Base-by-base conservation (phyloP, 257 asterid species). In the Dorcoceras hygrometricum region DNA sequence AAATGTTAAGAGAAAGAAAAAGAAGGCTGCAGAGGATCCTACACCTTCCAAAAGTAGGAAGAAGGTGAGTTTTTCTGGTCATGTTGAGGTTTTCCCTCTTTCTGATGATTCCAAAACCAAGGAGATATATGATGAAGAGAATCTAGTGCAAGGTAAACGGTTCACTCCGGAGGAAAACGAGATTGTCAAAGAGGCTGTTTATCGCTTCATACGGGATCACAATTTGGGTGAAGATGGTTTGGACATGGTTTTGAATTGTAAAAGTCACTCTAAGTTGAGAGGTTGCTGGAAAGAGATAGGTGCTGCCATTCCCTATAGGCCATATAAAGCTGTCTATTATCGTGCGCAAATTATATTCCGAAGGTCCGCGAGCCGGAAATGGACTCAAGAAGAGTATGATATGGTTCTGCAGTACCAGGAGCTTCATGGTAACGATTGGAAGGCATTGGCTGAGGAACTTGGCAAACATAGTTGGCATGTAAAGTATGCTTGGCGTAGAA, bases 201-300 rank as follows among this genome's bases (percentile, higher is more conserved):
- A 4, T 5, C 57, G 72, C 22, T 81, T 79, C 76, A 73, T 84
- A 65, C 61, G 9, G 32, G 74, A 73, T 6, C 74, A 77, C 16
- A 64, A 60, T 7, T 73, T 84, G 46, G 87, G 85, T 0, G 83
- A 84, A 2, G 80, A 81, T 43, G 87, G 89, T 20, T 6, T 84
- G 74, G 39, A 75, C 26, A 81, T 77, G 85, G 63, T 84, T 65
- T 66, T 81, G 58, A 75, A 77, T 70, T 46, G 68, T 61, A 26
- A 23, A 1, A 74, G 73, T 27, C 59, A 75, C 78, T 65, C 29
- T 6, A 0, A 70, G 56, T 1, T 81, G 63, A 79, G 19, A 65
- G 82, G 81, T 67, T 81, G 89, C 68, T 84, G 87, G 87, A 77
- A 59, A 63, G 80, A 84, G 58, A 79, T 81, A 57, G 85, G 57